Evolutionary conservation across 768 basidiomycete species (phyloP), one percentile per base, ranked within the genome.

Genomic region (Tulasnella sp.): DNA sequence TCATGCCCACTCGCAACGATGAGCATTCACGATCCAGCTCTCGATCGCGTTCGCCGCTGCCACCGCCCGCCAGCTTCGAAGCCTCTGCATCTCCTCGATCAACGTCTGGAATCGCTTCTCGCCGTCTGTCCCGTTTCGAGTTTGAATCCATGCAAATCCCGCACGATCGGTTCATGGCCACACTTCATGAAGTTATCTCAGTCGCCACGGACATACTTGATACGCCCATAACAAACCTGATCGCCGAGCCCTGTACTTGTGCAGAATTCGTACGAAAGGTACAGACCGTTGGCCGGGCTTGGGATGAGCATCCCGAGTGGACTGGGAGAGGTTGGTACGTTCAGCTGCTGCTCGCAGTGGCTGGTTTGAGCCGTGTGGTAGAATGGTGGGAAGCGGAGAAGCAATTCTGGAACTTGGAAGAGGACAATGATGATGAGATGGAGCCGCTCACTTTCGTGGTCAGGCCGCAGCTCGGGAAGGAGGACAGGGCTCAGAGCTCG

Each of bases 331-430:
- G 87, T 60, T 99, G 94, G 96, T 98, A 97, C 72, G 92, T 97
- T 53, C 92, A 94, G 68, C 85, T 97, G 25, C 78, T 98, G 3
- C 83, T 97, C 50, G 94, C 96, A 21, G 85, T 98, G 49, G 96
- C 96, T 30, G 92, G 90, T 66, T 82, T 99, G 63, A 89, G 86
- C 70, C 86, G 94, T 60, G 96, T 98, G 27, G 86, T 97, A 63
- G 96, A 97, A 68, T 99, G 96, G 94, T 97, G 92, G 92, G 93
- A 96, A 71, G 96, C 96, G 10, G 94, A 98, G 75, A 93, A 93
- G 68, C 91, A 93, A 65, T 99, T 99, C 71, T 99, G 96, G 96
- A 96, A 96, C 67, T 98, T 97, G 68, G 88, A 93, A 67, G 89
- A 91, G 68, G 70, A 74, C 62, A 87, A 87, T 46, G 84, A 89